These are phyloP conservation scores for Xylaria telfairii DNA, from an alignment of 495 filamentous ascomycete genomes.

Conservation along the genomic window DNA sequence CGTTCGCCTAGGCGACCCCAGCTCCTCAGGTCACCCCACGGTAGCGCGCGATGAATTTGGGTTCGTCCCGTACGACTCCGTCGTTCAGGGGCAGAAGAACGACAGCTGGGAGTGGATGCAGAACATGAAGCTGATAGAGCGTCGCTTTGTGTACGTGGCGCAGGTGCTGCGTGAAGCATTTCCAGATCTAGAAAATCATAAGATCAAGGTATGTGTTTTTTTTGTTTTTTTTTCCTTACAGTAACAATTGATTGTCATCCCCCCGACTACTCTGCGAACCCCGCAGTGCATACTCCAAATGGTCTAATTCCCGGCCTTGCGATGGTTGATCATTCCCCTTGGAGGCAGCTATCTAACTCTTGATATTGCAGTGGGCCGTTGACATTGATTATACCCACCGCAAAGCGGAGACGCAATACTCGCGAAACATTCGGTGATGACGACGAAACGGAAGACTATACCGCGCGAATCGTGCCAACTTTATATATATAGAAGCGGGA, in stretches of 20 bases:
- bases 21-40: neutral
- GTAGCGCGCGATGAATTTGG: constrained; percentile 21
- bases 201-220: constrained; percentile 20
- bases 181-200: constrained; percentile 14
- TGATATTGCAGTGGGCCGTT: constrained; percentile 23
- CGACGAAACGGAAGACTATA: neutral
- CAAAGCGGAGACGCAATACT: constrained; percentile 22
- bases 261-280: neutral
- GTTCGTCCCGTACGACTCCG: constrained; percentile 19
- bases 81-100: constrained; percentile 9
- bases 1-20: constrained; percentile 10
- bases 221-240: too few species aligned
- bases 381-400: constrained; percentile 25
- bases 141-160: constrained; percentile 22
- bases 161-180: constrained; percentile 23
- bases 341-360: constrained; percentile 21
- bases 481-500: neutral
- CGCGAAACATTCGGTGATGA: constrained; percentile 8
- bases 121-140: constrained; percentile 27
- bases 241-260: neutral
- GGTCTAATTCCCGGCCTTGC: neutral
- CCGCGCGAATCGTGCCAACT: neutral
- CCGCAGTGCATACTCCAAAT: neutral
- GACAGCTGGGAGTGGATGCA: constrained; percentile 26
- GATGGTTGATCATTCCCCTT: constrained; percentile 13